Evolutionary conservation across 2,329 filamentous ascomycete genomes (phyloP), one percentile per base, ranked within the genome.

Genomic region (Aspergillus fumigatiaffinis): DNA sequence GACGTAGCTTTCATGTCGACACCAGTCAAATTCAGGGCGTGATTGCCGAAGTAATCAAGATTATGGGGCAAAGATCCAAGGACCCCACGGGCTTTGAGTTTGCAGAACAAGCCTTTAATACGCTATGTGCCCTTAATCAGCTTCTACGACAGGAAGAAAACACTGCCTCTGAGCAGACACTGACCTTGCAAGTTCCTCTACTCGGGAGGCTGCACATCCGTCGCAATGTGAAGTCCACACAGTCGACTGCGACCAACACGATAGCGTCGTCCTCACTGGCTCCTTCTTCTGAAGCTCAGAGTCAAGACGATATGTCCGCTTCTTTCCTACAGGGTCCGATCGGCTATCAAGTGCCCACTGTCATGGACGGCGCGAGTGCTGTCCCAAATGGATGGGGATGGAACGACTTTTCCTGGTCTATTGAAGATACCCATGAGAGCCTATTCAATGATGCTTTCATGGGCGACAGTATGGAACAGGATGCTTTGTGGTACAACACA

Each of bases 141-240:
- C 56, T 64, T 23, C 51, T 64, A 7, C 51, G 53, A 23, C 57
- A 56, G 29, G 62, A 63, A 2, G 50, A 56, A 7, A 28, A 41
- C 14, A 8, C 28, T 9, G 23, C 26, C 5, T 35, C 38, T 7
- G 46, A 44, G 5, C 52, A 56, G 46, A 54, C 56, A 29, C 12
- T 64, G 38, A 58, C 60, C 2, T 21, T 63, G 20, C 56, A 58
- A n/a, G 62, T 64, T 3, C 62, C 62, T 5, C 55, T 64, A 1
- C 51, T 64, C 1, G 62, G 62, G 23, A 64, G 60, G 23, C 51
- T 64, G 2, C 60, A 63, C 25, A 53, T 64, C 46, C 55, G 60
- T n/a, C 60, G 62, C 4, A 64, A 64, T 12, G 3, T 47, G 2
- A n/a, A 50, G 48, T 20, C 29, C 25, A 23, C 8, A 6, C 47